These are phyloP conservation scores for Jaminaea rosea DNA, from an alignment of 1,284 basidiomycete species.

Conservation along the genomic window DNA sequence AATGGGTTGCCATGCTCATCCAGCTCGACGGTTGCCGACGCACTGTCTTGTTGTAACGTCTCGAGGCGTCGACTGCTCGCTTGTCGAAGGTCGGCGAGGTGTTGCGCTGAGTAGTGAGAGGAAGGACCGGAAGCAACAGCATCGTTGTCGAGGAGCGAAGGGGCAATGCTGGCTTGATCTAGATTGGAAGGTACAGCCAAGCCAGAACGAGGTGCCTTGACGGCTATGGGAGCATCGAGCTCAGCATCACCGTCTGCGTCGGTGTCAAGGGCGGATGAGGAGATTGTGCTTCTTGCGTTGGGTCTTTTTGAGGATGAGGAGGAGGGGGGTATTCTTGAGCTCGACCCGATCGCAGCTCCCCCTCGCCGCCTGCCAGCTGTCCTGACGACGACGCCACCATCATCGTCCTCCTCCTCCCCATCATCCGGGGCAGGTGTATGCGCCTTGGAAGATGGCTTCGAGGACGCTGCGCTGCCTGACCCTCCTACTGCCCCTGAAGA, in stretches of 20 bases:
- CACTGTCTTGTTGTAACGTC: no score
- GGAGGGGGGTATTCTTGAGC: no score
- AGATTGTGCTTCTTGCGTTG: not conserved
- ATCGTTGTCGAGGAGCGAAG: no score
- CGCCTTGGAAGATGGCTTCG: not conserved
- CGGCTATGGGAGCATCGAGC: not conserved
- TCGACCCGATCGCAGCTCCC: not conserved
- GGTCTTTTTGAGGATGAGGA: not conserved
- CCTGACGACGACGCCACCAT: not conserved
- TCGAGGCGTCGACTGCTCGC: not conserved
- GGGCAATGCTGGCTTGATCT: not conserved
- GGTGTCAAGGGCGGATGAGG: not conserved
- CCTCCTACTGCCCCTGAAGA: not conserved
- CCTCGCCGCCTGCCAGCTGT: not conserved
- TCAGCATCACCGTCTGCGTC: not conserved
- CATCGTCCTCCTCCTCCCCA: not conserved
- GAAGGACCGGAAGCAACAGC: not conserved
- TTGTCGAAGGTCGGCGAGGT: slow-evolving; percentile 4
- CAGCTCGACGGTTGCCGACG: not conserved
- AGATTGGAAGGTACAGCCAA: not conserved
- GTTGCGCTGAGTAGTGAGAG: slow-evolving; percentile 1
- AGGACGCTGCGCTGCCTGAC: not conserved
- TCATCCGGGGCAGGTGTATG: not conserved
- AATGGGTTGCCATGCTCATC: slow-evolving; percentile 1
- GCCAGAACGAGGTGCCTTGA: not conserved